Evolutionary conservation across 345 rosid genomes (phyloP).

Genomic region (Corchorus capsularis): DNA sequence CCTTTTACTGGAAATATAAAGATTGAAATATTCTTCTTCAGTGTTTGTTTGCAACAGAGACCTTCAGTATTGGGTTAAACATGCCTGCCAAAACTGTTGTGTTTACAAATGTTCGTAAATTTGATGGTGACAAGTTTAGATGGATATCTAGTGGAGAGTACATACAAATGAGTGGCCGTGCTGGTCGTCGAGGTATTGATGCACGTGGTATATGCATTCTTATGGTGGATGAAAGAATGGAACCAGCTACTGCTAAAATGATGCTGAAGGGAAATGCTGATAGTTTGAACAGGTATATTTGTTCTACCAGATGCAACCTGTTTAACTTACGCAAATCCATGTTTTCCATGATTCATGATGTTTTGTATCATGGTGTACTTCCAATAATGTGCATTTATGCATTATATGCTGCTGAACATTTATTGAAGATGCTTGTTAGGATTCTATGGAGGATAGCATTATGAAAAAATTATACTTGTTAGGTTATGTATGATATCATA

Average conservation of each 20-base stretch:
- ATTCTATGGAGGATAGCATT: too few species aligned
- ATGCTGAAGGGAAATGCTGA: slow-evolving; percentile 98
- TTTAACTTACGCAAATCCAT: neutral
- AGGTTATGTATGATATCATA: neutral
- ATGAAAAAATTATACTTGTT: neutral
- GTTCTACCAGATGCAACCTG: neutral
- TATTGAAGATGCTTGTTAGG: neutral
- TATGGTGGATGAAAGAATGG: slow-evolving; percentile 96
- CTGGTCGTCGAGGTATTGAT: slow-evolving; percentile 99
- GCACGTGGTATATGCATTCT: slow-evolving; percentile 92
- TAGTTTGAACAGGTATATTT: slow-evolving; percentile 86
- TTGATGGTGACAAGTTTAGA: slow-evolving; percentile 97
- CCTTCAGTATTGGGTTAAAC: slow-evolving; percentile 97
- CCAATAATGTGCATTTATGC: neutral
- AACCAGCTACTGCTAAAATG: slow-evolving; percentile 89
- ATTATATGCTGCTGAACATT: neutral
- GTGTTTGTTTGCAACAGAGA: slow-evolving; percentile 99
- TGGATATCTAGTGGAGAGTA: slow-evolving; percentile 99
- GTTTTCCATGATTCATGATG: slow-evolving; percentile 4
- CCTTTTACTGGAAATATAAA: slow-evolving; percentile 19
- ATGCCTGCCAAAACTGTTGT: slow-evolving; percentile 99
- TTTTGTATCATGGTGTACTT: neutral
- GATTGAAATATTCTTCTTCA: slow-evolving; percentile 36
- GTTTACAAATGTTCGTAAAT: slow-evolving; percentile 96
- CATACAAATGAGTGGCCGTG: slow-evolving; percentile 99